Percentiles rank a stretch among this genome's conserved stretches.
These are phyloP conservation scores for Plenodomus biglobosus DNA, from an alignment of 2,329 filamentous ascomycete genomes.

Conservation along the genomic window DNA sequence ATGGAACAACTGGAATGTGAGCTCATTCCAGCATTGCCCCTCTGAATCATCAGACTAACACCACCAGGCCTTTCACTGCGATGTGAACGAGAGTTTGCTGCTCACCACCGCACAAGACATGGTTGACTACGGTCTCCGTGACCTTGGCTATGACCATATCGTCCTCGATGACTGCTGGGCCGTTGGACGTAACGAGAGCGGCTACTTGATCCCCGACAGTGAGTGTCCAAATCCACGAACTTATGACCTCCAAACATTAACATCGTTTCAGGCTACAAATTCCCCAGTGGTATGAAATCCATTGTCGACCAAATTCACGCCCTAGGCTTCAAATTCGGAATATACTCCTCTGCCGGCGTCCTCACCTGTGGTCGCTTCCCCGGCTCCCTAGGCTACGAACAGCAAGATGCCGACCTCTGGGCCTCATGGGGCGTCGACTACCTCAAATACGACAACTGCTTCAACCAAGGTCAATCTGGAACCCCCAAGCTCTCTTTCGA, in stretches of 20 bases:
- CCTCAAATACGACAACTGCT: slow-evolving; percentile 59
- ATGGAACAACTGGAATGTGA: slow-evolving; percentile 37
- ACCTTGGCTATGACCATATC: slow-evolving; percentile 55
- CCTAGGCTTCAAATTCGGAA: slow-evolving; percentile 55
- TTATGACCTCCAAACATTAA: too few species aligned
- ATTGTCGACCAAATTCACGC: slow-evolving; percentile 53
- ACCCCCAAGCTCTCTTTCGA: slow-evolving; percentile 50
- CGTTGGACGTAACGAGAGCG: slow-evolving; percentile 48
- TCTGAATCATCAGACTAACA: background rate
- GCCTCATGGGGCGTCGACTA: slow-evolving; percentile 55
- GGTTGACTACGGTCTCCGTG: slow-evolving; percentile 50
- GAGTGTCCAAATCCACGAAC: too few species aligned
- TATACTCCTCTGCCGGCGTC: slow-evolving; percentile 54
- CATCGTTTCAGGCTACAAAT: slow-evolving; percentile 26
- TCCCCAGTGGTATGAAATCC: slow-evolving; percentile 52
- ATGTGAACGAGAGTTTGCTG: background rate
- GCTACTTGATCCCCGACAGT: slow-evolving; percentile 43
- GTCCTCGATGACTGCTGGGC: slow-evolving; percentile 59
- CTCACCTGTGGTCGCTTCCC: slow-evolving; percentile 46
- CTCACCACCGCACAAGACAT: slow-evolving; percentile 23
- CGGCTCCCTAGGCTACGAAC: slow-evolving; percentile 54
- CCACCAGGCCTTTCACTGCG: background rate
- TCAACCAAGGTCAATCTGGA: slow-evolving; percentile 55
- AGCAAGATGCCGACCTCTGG: slow-evolving; percentile 55
- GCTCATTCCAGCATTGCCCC: slow-evolving; percentile 21